Base-by-base conservation (phyloP, 2,329 filamentous ascomycete species). In the Talaromyces amestolkiae region DNA sequence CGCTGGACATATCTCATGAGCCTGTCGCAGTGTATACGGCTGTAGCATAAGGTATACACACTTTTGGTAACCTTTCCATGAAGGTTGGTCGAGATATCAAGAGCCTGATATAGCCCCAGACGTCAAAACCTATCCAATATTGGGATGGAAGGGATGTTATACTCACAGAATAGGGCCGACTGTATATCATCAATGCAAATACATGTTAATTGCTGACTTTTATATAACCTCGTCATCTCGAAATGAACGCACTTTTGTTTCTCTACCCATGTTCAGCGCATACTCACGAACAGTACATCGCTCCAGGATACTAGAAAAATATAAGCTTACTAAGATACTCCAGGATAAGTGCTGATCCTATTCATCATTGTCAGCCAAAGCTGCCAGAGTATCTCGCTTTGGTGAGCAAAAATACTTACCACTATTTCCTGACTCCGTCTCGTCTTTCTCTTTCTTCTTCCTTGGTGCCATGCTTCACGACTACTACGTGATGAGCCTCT, bases 61-160 rank as follows among this genome's bases (percentile, higher is more conserved):
- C 83, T 73, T 77, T 88, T 88, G 15, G 83, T 84, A 65, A 87
- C 83, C 67, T 82, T 84, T 70, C 87, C 86, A 71, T 87, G 85
- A 47, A 89, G 77, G 74, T 89, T 89, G 13, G 83, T 79, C 63
- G 84, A 87, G 49, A 89, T 78, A 58, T 89, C 86, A 54, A 82
- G 85, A 3, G 83, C 82, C 82, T 81, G 27, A 27, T n/a, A 47
- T 22, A 13, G 35, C 58, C 15, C 63, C 58, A 53, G 49, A 35
- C 31, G 47, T 59, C 41, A 66, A 15, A 11, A 59, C 35, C 27
- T 24, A 8, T 22, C 3, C n/a, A 17, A 22, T 15, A 6, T 13
- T 15, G 5, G 51, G 22, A 3, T 22, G 15, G 6, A 13, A n/a
- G 2, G 33, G 39, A 11, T 10, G 5, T 22, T 4, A 22, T 31